These are phyloP conservation scores for Stemphylium vesicarium DNA, from an alignment of 2,329 filamentous ascomycete species.

Conservation along the genomic window DNA sequence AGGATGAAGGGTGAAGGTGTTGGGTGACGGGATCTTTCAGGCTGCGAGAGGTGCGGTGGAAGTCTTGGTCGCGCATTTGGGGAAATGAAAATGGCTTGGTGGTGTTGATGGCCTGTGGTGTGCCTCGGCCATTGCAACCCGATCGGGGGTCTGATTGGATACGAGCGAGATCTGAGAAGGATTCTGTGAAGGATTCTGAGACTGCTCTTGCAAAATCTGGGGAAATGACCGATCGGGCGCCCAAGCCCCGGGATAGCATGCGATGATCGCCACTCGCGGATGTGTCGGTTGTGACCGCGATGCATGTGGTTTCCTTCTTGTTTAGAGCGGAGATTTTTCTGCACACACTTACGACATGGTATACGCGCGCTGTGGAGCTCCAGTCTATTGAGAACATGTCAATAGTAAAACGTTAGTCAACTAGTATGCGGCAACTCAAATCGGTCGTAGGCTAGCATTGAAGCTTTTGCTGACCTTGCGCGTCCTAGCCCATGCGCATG, in stretches of 20 bases:
- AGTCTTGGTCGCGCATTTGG: neutral
- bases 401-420: neutral
- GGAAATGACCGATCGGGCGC: constrained; percentile 5
- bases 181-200: neutral
- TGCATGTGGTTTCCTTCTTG: neutral
- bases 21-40: neutral
- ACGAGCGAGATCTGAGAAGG: neutral
- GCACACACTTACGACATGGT: neutral
- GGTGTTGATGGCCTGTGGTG: neutral
- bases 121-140: constrained; percentile 4
- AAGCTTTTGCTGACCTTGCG: too few species aligned
- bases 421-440: neutral
- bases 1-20: neutral
- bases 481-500: too few species aligned
- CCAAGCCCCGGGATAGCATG: constrained; percentile 20
- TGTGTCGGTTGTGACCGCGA: neutral
- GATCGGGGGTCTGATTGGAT: constrained; percentile 2
- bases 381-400: neutral
- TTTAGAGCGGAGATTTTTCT: neutral
- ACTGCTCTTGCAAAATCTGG: neutral
- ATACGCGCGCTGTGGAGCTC: neutral
- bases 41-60: too few species aligned
- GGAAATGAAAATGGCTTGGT: neutral
- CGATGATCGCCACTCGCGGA: constrained; percentile 11
- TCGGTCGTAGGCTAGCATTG: neutral